These are phyloP conservation scores for Setaria viridis DNA, from an alignment of 202 grass and related monocot species.

Conservation along the genomic window DNA sequence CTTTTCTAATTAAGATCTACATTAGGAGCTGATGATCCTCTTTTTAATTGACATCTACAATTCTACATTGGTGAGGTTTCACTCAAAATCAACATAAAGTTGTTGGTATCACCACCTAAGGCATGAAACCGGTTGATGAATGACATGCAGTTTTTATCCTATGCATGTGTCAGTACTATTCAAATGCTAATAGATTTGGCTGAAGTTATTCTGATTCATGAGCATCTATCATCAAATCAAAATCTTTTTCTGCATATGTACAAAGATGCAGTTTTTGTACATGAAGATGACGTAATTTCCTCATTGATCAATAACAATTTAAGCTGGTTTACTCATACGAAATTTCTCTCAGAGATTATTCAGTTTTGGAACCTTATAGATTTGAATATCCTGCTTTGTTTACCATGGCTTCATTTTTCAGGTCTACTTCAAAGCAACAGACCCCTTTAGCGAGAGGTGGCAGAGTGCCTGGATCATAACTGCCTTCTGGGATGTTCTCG, in stretches of 20 bases:
- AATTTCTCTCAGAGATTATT: constrained; percentile 12
- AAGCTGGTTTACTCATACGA: constrained; percentile 16
- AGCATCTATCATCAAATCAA: neutral
- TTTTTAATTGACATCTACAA: neutral
- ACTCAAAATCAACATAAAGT: neutral
- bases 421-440: constrained; percentile 99
- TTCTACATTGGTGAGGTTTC: constrained; percentile 19
- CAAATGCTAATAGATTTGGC: constrained; percentile 25
- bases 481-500: constrained; percentile 93
- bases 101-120: neutral
- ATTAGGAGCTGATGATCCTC: neutral
- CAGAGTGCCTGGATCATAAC: constrained; percentile 98
- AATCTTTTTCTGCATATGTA: neutral
- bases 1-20: neutral
- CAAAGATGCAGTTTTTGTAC: neutral
- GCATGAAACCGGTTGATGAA: constrained; percentile 18
- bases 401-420: constrained; percentile 44
- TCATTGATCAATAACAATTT: constrained; percentile 11
- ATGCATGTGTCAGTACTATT: neutral
- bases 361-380: constrained; percentile 10
- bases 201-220: neutral
- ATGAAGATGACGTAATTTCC: neutral
- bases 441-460: constrained; percentile 97
- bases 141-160: constrained; percentile 14
- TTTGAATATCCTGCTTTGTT: constrained; percentile 21